These are phyloP conservation scores for Microcyclosporella mali DNA, from an alignment of 2,329 filamentous ascomycete genomes.

Conservation along the genomic window DNA sequence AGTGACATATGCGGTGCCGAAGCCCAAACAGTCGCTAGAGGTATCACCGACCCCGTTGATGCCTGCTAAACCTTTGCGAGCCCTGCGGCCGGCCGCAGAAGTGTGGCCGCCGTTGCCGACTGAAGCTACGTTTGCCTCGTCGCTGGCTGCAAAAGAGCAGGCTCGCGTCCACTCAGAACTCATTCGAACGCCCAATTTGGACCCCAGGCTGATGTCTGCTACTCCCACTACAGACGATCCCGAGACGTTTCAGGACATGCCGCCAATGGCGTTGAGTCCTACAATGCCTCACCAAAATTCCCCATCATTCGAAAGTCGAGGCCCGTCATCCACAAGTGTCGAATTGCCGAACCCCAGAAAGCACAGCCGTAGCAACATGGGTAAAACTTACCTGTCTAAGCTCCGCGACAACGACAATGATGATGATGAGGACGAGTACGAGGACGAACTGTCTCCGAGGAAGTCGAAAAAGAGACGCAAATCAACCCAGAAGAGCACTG, in stretches of 20 bases:
- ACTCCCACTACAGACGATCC: neutral
- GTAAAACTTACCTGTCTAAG: neutral
- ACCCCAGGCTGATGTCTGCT: neutral
- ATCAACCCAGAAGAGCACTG: neutral
- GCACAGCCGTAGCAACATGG: constrained; percentile 9
- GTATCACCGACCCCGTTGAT: constrained; percentile 1
- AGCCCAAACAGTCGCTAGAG: neutral
- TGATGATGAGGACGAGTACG: constrained; percentile 5
- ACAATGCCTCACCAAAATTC: no score
- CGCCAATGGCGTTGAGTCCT: no score
- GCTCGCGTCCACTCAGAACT: no score
- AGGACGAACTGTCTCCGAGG: constrained; percentile 1
- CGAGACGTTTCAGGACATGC: no score
- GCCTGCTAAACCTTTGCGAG: neutral
- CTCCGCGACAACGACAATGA: constrained; percentile 1
- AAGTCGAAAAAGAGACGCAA: constrained; percentile 6
- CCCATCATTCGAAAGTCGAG: neutral
- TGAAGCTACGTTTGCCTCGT: no score
- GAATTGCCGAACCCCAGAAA: neutral
- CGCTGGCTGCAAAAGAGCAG: no score
- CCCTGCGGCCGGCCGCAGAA: constrained; percentile 4
- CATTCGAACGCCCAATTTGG: neutral
- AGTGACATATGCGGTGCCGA: no score
- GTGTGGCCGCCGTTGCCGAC: no score
- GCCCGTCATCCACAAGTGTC: neutral